Base-by-base conservation (phyloP, 192 early-diverging fungal genomes). In the Coemansia sp. region DNA sequence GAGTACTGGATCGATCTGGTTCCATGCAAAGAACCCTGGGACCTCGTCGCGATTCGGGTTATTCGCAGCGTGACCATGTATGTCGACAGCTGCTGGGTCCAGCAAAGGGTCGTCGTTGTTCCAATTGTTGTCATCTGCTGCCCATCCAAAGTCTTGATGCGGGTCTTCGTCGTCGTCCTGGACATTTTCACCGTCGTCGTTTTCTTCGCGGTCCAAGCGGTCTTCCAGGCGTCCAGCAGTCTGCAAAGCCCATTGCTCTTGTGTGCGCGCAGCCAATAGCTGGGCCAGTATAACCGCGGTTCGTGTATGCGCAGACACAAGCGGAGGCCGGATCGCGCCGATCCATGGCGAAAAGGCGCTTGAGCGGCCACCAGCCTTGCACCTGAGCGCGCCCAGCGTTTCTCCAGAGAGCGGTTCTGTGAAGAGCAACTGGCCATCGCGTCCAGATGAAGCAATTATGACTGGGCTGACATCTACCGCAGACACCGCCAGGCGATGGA, bases 401-500 rank as follows among this genome's bases (percentile, higher is more conserved):
- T 54, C 64, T 0, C 61, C 61, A 1, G 71, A 48, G 5, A 80
- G 57, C 58, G 66, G 64, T 7, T 80, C 77, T 12, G 68, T 11
- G 14, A 74, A 61, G 6, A 40, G 14, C 30, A 74, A 56, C 30
- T 71, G 62, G 45, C 77, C 77, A 48, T 80, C 68, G 22, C 77
- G 72, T 12, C 64, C 71, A 2, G 77, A 68, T 1, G 72, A 64
- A 20, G 68, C 77, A 18, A 68, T 42, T 10, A 71, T 48, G 16
- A 60, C 64, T 0, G 72, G 72, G 48, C 70, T 74, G 50, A 48
- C 50, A 0, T 51, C 42, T 29, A 74, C 22, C 1, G 77, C 71
- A 3, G 72, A 61, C 18, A 80, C 68, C 0, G 77, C 77, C 32
- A 40, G 60, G 20, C 50, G 50, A 56, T 73, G 77, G 51, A 80